phyloP scores from a whole-genome alignment of 1,284 basidiomycete genomes.

The Trichosporon ovoides region DNA sequence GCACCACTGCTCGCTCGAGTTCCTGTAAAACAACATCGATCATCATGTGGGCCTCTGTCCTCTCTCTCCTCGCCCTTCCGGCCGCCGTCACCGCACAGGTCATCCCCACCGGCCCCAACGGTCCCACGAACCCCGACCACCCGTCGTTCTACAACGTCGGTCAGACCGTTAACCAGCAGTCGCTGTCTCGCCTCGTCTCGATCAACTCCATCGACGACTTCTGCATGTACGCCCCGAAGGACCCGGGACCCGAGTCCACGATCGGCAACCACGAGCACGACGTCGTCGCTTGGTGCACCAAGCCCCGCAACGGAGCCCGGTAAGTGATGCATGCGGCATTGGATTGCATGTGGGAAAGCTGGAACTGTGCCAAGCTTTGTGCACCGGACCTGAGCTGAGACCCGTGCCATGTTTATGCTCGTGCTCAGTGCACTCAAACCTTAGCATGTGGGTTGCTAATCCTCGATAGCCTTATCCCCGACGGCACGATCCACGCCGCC shows the following conservation, averaged over 20 bases:
- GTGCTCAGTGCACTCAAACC: no score
- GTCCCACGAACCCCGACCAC: constrained; percentile 44
- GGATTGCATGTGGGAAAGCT: no score
- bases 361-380: no score
- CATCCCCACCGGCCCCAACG: constrained; percentile 42
- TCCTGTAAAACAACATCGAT: no score
- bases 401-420: no score
- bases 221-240: constrained; percentile 44
- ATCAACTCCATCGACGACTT: constrained; percentile 48
- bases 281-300: constrained; percentile 43
- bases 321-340: no score
- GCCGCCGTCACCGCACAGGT: constrained; percentile 29
- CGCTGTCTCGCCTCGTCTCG: constrained; percentile 41
- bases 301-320: constrained; percentile 37
- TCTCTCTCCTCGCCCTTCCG: constrained; percentile 8
- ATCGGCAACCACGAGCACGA: constrained; percentile 43
- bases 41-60: constrained; percentile 10
- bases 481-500: constrained; percentile 41
- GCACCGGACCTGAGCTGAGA: not conserved
- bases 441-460: not conserved
- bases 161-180: constrained; percentile 43
- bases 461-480: constrained; percentile 40
- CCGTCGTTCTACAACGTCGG: constrained; percentile 34
- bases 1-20: no score
- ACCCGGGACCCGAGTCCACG: constrained; percentile 26